Evolutionary conservation across 306 rosid species (phyloP), one percentile per base, ranked within the genome.

Genomic region (Cyamopsis tetragonoloba): DNA sequence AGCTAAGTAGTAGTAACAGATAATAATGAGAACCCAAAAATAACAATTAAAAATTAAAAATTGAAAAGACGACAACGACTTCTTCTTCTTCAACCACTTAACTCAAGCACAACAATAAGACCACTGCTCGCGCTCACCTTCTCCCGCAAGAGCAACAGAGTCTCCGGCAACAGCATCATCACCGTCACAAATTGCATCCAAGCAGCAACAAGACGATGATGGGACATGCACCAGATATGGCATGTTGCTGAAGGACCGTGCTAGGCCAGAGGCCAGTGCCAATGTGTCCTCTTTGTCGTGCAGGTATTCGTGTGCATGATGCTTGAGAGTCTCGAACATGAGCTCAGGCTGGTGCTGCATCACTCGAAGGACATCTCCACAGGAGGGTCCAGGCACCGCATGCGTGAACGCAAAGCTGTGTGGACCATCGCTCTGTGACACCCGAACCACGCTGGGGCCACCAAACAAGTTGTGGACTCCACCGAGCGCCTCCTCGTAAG

Each of bases 401-500:
- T 87, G 82, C 1, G 97, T 95, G 22, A 95, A 97, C 0, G 99
- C 96, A 8, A 95, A 95, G 75, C 97, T 82, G 22, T 95, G 93
- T 0, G 99, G 99, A 0, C 97, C 96, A 0, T 95, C 97, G 17
- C 96, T 90, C 83, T 95, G 99, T 31, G 73, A 77, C 44, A 95
- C 97, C 76, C 99, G 84, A 41, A 90, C 91, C 3, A 88, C 86
- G 66, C 96, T 90, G 27, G 99, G 99, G 57, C 92, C 91, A 38
- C 95, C 95, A 14, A 95, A 95, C 73, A 95, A 81, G 83, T 95
- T 95, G 80, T 95, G 99, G 65, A 90, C 24, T 15, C 99, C 99
- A 3, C 99, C 99, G 19, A 95, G 95, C 15, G 99, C 97, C 91
- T 95, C 99, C 97, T 95, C 87, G 49, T 95, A 95, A 60, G 99